phyloP scores from a whole-genome alignment of 1,284 basidiomycete genomes.

The Pascua sp. region DNA sequence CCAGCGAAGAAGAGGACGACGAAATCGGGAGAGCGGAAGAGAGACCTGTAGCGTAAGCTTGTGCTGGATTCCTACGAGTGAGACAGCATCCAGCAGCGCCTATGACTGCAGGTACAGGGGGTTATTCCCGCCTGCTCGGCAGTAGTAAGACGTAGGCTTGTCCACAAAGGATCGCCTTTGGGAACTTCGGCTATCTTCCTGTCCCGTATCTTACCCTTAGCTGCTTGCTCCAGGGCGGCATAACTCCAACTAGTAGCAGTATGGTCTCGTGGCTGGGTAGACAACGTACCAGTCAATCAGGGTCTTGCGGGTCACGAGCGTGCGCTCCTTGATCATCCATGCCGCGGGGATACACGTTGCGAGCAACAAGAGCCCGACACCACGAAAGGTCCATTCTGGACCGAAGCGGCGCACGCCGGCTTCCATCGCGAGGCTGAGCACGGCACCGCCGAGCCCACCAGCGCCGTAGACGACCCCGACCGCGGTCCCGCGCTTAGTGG shows the following conservation, averaged over 20 bases:
- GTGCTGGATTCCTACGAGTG: too few species aligned
- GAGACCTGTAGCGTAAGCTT: slow-evolving; percentile 15
- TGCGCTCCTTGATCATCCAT: slow-evolving; percentile 12
- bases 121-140: not conserved
- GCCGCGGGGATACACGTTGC: slow-evolving; percentile 8
- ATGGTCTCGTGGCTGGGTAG: not conserved
- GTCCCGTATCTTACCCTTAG: too few species aligned
- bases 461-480: slow-evolving; percentile 42
- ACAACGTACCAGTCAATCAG: slow-evolving; percentile 12
- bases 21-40: slow-evolving; percentile 37
- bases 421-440: slow-evolving; percentile 31
- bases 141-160: not conserved
- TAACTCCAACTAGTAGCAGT: too few species aligned
- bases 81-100: too few species aligned
- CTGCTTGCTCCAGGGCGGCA: too few species aligned
- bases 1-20: slow-evolving; percentile 34
- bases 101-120: too few species aligned
- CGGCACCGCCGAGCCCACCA: slow-evolving; percentile 42
- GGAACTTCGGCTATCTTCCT: too few species aligned
- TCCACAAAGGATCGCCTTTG: too few species aligned
- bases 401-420: slow-evolving; percentile 33
- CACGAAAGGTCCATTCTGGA: slow-evolving; percentile 17
- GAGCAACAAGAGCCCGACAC: slow-evolving; percentile 11
- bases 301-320: not conserved
- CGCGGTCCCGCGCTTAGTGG: slow-evolving; percentile 34